phyloP scores from a whole-genome alignment of 805 yeast species.

The Sporopachydermia lactativora region DNA sequence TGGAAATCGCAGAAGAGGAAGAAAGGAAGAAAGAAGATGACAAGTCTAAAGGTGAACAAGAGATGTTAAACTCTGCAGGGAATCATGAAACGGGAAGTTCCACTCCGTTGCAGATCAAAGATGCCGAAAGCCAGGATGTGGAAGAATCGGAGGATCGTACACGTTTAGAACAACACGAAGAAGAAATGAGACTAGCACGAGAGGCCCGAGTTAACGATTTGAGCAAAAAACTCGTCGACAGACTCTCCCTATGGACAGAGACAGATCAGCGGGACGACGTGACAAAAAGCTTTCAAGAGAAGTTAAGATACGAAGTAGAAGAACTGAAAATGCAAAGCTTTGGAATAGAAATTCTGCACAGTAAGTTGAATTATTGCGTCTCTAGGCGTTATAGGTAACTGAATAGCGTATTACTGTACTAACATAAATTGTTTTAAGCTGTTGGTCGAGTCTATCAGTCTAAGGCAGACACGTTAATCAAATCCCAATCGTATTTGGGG shows the following conservation, averaged over 20 bases:
- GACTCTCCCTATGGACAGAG: slow-evolving; percentile 42
- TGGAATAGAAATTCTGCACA: slow-evolving; percentile 75
- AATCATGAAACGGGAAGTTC: slow-evolving; percentile 1
- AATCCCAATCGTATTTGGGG: slow-evolving; percentile 73
- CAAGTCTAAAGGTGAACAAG: slow-evolving; percentile 3
- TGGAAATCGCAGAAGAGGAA: slow-evolving; percentile 34
- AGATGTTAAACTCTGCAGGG: slow-evolving; percentile 2
- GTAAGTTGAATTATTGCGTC: no score
- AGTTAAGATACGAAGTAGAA: slow-evolving; percentile 73
- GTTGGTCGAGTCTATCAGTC: slow-evolving; percentile 68
- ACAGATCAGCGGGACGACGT: slow-evolving; percentile 53
- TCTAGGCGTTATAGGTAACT: no score
- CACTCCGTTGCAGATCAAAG: slow-evolving; percentile 10
- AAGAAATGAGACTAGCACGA: slow-evolving; percentile 56
- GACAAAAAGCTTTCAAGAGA: slow-evolving; percentile 43
- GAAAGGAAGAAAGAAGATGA: slow-evolving; percentile 22
- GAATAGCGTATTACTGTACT: no score
- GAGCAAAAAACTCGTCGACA: slow-evolving; percentile 39
- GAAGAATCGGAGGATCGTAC: slow-evolving; percentile 31
- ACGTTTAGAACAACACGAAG: slow-evolving; percentile 55
- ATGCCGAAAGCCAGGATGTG: slow-evolving; percentile 20
- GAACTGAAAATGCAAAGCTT: slow-evolving; percentile 88
- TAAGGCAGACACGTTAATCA: slow-evolving; percentile 61
- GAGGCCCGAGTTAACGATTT: slow-evolving; percentile 51
- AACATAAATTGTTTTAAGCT: no score